Conservation (phyloP, 306 rosid genomes). For the apple (Malus domestica) region DNA sequence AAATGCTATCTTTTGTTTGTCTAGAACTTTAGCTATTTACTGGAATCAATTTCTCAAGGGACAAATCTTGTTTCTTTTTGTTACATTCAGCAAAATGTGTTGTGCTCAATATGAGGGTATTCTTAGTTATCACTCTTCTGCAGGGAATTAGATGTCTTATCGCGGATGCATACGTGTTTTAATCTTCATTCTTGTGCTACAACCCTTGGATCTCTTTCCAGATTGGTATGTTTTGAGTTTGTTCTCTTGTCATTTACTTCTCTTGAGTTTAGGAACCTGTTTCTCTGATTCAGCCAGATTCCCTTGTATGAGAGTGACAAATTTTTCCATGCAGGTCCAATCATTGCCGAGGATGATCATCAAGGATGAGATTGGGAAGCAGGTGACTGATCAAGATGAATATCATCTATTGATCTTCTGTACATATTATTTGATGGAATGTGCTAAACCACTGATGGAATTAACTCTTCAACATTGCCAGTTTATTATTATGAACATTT, state of each 20-base stretch:
- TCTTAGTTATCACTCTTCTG: conserved; percentile 18
- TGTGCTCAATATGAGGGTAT: conserved; percentile 8
- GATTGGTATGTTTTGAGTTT: conserved; percentile 54
- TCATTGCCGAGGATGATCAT: conserved; percentile 98
- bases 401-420: background rate
- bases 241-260: background rate
- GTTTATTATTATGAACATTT: background rate
- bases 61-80: background rate
- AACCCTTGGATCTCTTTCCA: conserved; percentile 92
- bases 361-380: conserved; percentile 94
- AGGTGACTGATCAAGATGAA: conserved; percentile 35
- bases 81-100: background rate
- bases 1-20: background rate
- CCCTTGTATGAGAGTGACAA: conserved; percentile 7
- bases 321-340: conserved; percentile 60
- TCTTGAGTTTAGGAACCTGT: background rate
- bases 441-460: background rate
- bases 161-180: conserved; percentile 74
- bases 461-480: background rate
- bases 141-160: conserved; percentile 91
- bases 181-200: conserved; percentile 88
- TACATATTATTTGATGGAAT: background rate
- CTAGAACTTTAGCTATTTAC: background rate
- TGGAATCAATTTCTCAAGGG: background rate
- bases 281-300: background rate